Conservation (phyloP, 148 eudicot genomes). For the Suaeda aralocaspica region DNA sequence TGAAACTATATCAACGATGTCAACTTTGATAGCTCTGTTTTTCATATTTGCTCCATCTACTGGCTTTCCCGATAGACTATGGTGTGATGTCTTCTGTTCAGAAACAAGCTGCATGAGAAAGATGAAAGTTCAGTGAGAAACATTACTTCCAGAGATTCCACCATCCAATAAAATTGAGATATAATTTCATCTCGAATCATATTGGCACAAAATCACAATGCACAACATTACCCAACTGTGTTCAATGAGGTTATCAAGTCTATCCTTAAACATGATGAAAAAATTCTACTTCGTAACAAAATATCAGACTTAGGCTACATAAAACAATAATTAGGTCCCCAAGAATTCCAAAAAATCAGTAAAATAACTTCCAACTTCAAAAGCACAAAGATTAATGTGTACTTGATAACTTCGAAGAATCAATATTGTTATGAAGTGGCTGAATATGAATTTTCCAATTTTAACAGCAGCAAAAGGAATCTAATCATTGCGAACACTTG, state of each 20-base stretch:
- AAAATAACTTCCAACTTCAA: not conserved
- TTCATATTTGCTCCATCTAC: slow-evolving; percentile 33
- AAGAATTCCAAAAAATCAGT: not conserved
- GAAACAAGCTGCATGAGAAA: slow-evolving; percentile 49
- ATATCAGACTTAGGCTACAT: not conserved
- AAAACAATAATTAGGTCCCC: not conserved
- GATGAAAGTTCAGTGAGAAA: slow-evolving; percentile 10
- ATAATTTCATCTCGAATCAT: not conserved
- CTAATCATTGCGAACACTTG: not conserved
- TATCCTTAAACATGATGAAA: not conserved
- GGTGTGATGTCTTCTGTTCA: slow-evolving; percentile 46
- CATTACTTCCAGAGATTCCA: not conserved
- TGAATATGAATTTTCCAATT: not conserved
- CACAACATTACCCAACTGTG: not conserved
- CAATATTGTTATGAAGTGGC: not conserved
- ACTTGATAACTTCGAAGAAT: too few species aligned
- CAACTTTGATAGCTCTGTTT: slow-evolving; percentile 50
- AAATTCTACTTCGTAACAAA: not conserved
- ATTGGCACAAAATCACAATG: too few species aligned
- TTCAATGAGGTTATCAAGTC: not conserved
- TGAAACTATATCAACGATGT: slow-evolving; percentile 65
- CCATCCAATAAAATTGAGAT: not conserved
- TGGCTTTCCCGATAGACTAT: slow-evolving; percentile 56
- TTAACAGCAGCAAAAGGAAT: not conserved
- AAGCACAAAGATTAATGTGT: too few species aligned